Evolutionary conservation across 306 rosid genomes (phyloP).

Genomic region (Hippophae tibetana): DNA sequence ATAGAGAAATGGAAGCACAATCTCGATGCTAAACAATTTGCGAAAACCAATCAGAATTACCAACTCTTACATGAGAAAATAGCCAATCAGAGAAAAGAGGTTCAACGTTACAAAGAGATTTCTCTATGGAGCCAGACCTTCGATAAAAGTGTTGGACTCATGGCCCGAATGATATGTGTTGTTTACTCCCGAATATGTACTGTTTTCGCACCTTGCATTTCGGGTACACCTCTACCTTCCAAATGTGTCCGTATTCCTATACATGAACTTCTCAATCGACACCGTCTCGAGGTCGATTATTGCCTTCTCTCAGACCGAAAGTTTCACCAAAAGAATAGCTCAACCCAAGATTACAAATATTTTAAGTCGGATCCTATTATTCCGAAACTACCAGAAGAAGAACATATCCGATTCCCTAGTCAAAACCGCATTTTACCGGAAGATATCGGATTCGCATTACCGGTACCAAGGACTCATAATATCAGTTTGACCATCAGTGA

Average conservation of each 20-base stretch:
- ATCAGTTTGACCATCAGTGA: neutral
- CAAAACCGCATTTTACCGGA: neutral
- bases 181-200: slow-evolving; percentile 35
- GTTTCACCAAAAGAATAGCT: neutral
- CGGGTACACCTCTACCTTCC: neutral
- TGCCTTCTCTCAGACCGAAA: slow-evolving; percentile 29
- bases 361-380: slow-evolving; percentile 13
- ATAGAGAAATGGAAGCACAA: slow-evolving; percentile 25
- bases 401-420: slow-evolving; percentile 10
- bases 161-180: slow-evolving; percentile 42
- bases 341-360: neutral
- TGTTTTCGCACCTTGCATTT: slow-evolving; percentile 29
- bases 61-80: slow-evolving; percentile 30
- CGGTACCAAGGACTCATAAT: too few species aligned
- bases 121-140: slow-evolving; percentile 59
- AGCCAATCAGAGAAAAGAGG: slow-evolving; percentile 21
- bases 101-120: slow-evolving; percentile 34
- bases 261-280: neutral
- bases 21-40: slow-evolving; percentile 10
- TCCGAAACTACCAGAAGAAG: slow-evolving; percentile 5
- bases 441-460: neutral
- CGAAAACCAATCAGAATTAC: slow-evolving; percentile 15
- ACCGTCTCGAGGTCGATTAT: neutral
- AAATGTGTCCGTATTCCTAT: neutral
- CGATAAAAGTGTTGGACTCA: slow-evolving; percentile 36